These are phyloP conservation scores for Chloris gayana DNA, from an alignment of 176 grass and related monocot species.

Conservation along the genomic window DNA sequence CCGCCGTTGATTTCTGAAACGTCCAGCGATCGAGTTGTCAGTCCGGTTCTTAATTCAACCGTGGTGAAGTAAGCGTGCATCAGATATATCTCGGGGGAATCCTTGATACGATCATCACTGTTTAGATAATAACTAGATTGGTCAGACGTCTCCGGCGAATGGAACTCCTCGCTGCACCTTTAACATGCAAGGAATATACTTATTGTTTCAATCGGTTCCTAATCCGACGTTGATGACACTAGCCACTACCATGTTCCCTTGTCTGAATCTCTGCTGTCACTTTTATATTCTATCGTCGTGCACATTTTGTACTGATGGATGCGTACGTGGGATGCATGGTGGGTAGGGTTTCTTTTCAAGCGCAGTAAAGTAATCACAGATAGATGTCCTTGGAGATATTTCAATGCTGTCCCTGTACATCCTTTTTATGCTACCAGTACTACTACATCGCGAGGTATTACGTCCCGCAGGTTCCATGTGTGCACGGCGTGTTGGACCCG, in stretches of 20 bases:
- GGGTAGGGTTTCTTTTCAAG: too few species aligned
- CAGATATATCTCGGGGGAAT: not conserved
- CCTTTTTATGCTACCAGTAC: not conserved
- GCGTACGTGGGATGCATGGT: not conserved
- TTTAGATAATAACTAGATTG: not conserved
- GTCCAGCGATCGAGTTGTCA: not conserved
- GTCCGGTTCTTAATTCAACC: not conserved
- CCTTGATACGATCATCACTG: not conserved
- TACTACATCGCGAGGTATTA: not conserved
- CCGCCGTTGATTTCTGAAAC: not conserved
- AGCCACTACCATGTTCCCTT: not conserved
- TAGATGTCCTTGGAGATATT: not conserved
- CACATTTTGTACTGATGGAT: not conserved
- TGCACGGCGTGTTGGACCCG: not conserved
- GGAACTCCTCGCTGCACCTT: not conserved
- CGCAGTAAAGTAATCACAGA: too few species aligned
- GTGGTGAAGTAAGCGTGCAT: constrained; percentile 7
- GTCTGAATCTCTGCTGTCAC: not conserved
- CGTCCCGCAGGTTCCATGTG: not conserved
- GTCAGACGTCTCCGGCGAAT: not conserved
- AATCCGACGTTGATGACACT: not conserved
- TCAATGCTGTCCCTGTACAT: not conserved
- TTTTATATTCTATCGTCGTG: not conserved
- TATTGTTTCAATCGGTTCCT: not conserved
- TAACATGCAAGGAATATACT: not conserved